A percentile compares a stretch with the other conserved stretches of the same genome.
Evolutionary conservation across 805 yeast species (phyloP).

Genomic region (Saccharomycopsis selenospora): DNA sequence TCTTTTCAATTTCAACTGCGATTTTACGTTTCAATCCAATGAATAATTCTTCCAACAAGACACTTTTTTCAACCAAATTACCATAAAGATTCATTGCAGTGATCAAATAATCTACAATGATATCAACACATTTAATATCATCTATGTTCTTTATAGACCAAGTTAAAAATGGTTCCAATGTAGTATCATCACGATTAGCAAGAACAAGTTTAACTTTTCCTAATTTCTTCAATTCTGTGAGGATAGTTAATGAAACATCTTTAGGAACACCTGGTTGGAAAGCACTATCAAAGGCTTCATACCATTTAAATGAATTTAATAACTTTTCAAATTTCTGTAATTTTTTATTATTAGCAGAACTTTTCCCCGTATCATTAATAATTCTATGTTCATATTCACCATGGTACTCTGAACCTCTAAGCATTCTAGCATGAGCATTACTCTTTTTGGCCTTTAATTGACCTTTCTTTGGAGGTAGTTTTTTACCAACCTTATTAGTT

Average conservation of each 20-base stretch:
- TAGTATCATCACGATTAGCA: slow-evolving; percentile 74
- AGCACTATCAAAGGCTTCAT: slow-evolving; percentile 86
- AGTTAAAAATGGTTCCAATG: slow-evolving; percentile 75
- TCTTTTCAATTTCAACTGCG: slow-evolving; percentile 61
- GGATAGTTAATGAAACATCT: slow-evolving; percentile 73
- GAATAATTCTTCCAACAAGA: slow-evolving; percentile 69
- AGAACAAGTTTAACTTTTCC: slow-evolving; percentile 85
- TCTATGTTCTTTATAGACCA: slow-evolving; percentile 77
- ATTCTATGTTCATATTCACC: slow-evolving; percentile 82
- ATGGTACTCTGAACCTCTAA: slow-evolving; percentile 83
- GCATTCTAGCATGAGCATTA: slow-evolving; percentile 68
- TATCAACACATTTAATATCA: slow-evolving; percentile 64
- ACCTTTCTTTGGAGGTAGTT: slow-evolving; percentile 34
- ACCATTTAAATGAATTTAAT: slow-evolving; percentile 83
- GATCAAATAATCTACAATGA: slow-evolving; percentile 62
- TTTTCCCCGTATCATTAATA: slow-evolving; percentile 48
- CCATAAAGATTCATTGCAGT: slow-evolving; percentile 72
- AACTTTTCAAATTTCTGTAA: slow-evolving; percentile 77
- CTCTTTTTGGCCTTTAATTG: slow-evolving; percentile 35
- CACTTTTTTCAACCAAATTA: slow-evolving; percentile 60
- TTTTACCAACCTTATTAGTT: slow-evolving; percentile 68
- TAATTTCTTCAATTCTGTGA: slow-evolving; percentile 78
- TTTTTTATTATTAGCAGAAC: slow-evolving; percentile 43
- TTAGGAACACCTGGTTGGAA: slow-evolving; percentile 70
- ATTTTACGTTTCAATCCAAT: slow-evolving; percentile 54